These are phyloP conservation scores for Botryobasidium botryosum DNA, from an alignment of 768 basidiomycete genomes.

Conservation along the genomic window DNA sequence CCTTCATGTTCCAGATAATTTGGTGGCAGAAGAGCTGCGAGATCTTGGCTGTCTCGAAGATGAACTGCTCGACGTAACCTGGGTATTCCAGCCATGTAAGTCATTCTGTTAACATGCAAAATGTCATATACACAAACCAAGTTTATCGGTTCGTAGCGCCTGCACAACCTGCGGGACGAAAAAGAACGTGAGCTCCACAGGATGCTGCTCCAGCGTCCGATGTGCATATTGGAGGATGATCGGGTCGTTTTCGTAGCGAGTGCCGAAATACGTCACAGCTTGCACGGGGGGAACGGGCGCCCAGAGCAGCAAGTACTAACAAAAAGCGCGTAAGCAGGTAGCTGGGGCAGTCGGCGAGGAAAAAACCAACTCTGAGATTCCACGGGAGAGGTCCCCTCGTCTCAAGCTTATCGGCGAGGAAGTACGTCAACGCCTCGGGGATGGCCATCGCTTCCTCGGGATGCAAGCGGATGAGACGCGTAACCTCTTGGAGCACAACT, in stretches of 20 bases:
- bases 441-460: conserved; percentile 51
- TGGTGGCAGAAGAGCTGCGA: conserved; percentile 98
- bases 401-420: conserved; percentile 60
- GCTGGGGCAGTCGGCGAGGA: not conserved
- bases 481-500: conserved; percentile 52
- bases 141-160: conserved; percentile 74
- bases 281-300: conserved; percentile 70
- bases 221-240: conserved; percentile 89
- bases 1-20: conserved; percentile 99
- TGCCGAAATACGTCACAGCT: conserved; percentile 73
- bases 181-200: conserved; percentile 91
- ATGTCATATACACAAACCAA: conserved; percentile 35
- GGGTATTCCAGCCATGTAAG: not conserved
- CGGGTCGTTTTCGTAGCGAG: conserved; percentile 67
- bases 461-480: conserved; percentile 52
- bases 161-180: conserved; percentile 98
- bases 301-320: conserved; percentile 76
- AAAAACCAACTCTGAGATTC: conserved; percentile 52
- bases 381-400: conserved; percentile 30
- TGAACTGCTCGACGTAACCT: conserved; percentile 92
- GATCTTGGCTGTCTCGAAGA: conserved; percentile 93
- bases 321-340: not conserved
- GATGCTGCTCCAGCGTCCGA: conserved; percentile 85
- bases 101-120: not conserved
- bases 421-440: conserved; percentile 64